Conservation (phyloP, 1,139 yeast species). For the Sugiyamaella novakii region DNA sequence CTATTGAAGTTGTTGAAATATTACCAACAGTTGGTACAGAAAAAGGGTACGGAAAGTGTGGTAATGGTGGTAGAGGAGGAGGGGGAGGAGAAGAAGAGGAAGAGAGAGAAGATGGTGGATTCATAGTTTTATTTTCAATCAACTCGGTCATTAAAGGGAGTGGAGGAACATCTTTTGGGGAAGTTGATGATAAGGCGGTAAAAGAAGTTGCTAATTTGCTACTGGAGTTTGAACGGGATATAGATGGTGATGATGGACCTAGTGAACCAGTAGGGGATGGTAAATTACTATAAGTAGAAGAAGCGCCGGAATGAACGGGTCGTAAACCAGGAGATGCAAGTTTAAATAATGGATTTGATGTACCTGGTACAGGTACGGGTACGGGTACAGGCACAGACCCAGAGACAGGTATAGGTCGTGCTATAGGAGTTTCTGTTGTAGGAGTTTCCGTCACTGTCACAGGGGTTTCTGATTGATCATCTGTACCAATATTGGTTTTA, state of each 20-base stretch:
- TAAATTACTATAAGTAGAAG: slow-evolving; percentile 4
- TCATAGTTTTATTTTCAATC: not conserved
- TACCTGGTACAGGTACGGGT: slow-evolving; percentile 11
- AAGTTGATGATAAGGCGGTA: not conserved
- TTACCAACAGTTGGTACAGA: slow-evolving; percentile 5
- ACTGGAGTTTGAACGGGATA: slow-evolving; percentile 1
- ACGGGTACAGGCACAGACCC: not conserved
- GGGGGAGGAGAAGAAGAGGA: not conserved
- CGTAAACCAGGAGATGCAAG: slow-evolving; percentile 6
- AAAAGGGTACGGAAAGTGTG: slow-evolving; percentile 1
- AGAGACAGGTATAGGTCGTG: not conserved
- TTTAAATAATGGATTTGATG: slow-evolving; percentile 1
- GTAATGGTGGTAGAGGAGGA: slow-evolving; percentile 8
- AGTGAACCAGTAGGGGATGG: slow-evolving; percentile 11
- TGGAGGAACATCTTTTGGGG: not conserved
- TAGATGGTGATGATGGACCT: not conserved
- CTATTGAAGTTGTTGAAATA: slow-evolving; percentile 7
- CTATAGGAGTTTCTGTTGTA: not conserved
- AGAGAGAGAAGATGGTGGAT: not conserved
- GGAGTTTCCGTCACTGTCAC: not conserved
- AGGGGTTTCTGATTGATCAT: not conserved
- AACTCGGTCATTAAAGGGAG: slow-evolving; percentile 1
- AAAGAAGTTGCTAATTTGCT: not conserved
- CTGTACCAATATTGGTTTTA: not conserved
- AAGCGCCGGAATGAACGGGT: slow-evolving; percentile 14